Conservation (phyloP, 1,139 yeast genomes). For the Candida buenavistaensis region DNA sequence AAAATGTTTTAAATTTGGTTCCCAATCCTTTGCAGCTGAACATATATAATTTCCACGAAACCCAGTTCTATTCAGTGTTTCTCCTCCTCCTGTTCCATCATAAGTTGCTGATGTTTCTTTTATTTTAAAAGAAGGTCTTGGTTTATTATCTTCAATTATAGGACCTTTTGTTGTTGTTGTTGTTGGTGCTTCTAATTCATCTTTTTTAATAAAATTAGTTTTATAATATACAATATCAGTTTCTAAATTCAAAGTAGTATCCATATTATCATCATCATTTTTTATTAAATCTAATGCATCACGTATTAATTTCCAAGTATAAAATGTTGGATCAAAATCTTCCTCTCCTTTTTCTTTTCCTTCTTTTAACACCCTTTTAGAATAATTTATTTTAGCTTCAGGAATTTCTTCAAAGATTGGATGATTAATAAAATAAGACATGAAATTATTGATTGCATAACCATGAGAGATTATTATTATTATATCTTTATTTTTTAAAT, state of each 20-base stretch:
- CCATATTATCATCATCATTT: constrained; percentile 27
- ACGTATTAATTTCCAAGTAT: constrained; percentile 33
- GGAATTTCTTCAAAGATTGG: constrained; percentile 51
- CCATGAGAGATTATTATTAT: constrained; percentile 46
- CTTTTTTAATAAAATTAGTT: constrained; percentile 44
- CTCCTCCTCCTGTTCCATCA: too few species aligned
- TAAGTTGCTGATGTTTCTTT: constrained; percentile 15
- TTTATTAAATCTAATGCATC: constrained; percentile 37
- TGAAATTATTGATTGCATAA: constrained; percentile 41
- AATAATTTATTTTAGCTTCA: constrained; percentile 40
- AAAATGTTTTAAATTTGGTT: constrained; percentile 29
- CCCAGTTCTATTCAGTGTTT: too few species aligned
- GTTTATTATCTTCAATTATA: constrained; percentile 15
- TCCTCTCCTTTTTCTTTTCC: constrained; percentile 14
- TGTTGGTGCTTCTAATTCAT: constrained; percentile 25
- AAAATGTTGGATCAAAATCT: constrained; percentile 19
- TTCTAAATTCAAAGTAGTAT: constrained; percentile 38
- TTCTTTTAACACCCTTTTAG: constrained; percentile 21
- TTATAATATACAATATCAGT: constrained; percentile 48
- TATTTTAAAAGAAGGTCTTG: constrained; percentile 32
- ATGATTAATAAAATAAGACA: constrained; percentile 44
- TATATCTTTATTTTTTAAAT: constrained; percentile 36
- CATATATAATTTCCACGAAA: constrained; percentile 24
- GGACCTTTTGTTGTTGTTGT: too few species aligned
- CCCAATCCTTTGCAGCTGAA: constrained; percentile 44